Conservation (phyloP, 345 rosid genomes). For the Salix caprea region DNA sequence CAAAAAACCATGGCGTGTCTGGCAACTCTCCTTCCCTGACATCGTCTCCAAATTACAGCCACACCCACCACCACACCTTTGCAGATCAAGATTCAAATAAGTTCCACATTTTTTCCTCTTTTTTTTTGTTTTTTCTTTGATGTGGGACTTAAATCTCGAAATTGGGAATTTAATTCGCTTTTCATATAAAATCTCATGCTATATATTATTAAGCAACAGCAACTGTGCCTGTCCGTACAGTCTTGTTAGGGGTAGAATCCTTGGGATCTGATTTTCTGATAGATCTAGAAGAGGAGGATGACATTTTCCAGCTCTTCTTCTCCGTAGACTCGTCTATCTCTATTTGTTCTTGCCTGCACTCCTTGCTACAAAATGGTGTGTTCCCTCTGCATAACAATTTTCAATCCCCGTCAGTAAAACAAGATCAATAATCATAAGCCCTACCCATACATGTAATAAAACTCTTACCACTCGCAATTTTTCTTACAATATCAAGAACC, state of each 20-base stretch:
- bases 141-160: background rate
- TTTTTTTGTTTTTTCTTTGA: background rate
- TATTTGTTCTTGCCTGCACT: constrained; percentile 81
- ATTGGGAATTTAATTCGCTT: background rate
- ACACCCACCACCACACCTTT: background rate
- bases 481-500: background rate
- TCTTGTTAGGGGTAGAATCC: constrained; percentile 26
- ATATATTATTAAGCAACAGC: constrained; percentile 26
- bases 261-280: constrained; percentile 42
- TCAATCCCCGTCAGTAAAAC: background rate
- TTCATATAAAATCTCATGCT: background rate
- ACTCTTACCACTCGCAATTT: background rate
- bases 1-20: background rate
- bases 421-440: background rate
- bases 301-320: constrained; percentile 45
- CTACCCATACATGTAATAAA: background rate
- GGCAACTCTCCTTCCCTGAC: background rate
- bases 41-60: background rate
- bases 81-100: background rate
- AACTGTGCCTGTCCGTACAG: constrained; percentile 49
- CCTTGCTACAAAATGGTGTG: constrained; percentile 70
- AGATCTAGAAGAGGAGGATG: constrained; percentile 44
- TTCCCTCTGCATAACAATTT: constrained; percentile 48
- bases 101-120: background rate
- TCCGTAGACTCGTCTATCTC: constrained; percentile 53